Evolutionary conservation across 805 yeast species (phyloP).

Genomic region (Saturnispora galanensis): DNA sequence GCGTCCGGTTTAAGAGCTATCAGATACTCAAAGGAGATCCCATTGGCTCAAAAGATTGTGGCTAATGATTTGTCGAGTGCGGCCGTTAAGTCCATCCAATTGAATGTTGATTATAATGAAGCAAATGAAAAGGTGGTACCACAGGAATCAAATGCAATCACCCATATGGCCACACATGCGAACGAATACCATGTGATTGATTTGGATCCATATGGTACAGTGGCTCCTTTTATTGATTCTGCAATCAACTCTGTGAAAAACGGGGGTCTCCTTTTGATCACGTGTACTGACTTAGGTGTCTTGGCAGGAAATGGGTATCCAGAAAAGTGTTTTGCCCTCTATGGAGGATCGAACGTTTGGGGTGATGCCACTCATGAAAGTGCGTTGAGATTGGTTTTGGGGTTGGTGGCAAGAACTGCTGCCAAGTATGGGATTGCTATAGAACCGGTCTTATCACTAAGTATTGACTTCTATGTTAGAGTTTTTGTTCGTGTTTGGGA

Average conservation of each 20-base stretch:
- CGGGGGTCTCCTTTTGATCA: conserved; percentile 77
- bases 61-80: conserved; percentile 86
- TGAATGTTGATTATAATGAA: conserved; percentile 61
- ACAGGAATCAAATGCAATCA: conserved; percentile 85
- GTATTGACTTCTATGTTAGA: conserved; percentile 90
- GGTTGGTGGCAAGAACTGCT: conserved; percentile 69
- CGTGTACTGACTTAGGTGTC: conserved; percentile 95
- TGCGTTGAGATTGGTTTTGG: conserved; percentile 76
- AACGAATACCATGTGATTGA: conserved; percentile 75
- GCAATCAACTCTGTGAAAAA: conserved; percentile 79
- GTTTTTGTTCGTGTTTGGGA: conserved; percentile 70
- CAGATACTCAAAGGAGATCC: conserved; percentile 87
- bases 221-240: conserved; percentile 89
- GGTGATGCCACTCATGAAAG: conserved; percentile 88
- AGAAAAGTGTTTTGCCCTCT: conserved; percentile 89
- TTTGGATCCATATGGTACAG: conserved; percentile 96
- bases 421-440: conserved; percentile 82
- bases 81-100: conserved; percentile 73
- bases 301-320: conserved; percentile 95
- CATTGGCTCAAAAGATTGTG: conserved; percentile 56
- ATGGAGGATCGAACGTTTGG: conserved; percentile 87
- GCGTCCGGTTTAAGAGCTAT: conserved; percentile 95
- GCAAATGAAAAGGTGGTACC: conserved; percentile 49
- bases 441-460: conserved; percentile 76
- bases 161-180: conserved; percentile 51